These are phyloP conservation scores for Drechmeria coniospora DNA, from an alignment of 2,329 filamentous ascomycete genomes.

Conservation along the genomic window DNA sequence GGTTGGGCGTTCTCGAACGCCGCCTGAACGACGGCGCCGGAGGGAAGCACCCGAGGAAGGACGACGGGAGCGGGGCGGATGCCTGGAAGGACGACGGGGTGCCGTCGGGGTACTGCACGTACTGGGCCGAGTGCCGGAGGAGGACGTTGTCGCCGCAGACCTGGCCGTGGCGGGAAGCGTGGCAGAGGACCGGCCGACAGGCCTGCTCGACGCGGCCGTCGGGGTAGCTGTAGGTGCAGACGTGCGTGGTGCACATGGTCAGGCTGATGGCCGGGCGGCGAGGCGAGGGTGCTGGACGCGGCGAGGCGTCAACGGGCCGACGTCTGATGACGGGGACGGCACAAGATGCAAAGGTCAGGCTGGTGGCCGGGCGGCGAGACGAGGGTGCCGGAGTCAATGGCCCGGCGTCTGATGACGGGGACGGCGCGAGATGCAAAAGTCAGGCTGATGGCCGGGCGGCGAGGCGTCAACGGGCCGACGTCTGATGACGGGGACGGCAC, in stretches of 20 bases:
- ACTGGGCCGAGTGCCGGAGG: constrained; percentile 25
- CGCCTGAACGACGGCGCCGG: constrained; percentile 25
- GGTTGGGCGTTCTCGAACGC: constrained; percentile 14
- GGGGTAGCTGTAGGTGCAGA: constrained; percentile 30
- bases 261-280: constrained; percentile 7
- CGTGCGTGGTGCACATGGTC: constrained; percentile 35
- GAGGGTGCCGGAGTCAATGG: too few relatives aligned
- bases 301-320: too few relatives aligned
- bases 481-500: too few relatives aligned
- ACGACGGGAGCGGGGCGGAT: constrained; percentile 9
- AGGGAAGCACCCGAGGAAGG: constrained; percentile 19
- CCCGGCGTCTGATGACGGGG: too few relatives aligned
- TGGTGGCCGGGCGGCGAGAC: too few relatives aligned
- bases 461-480: too few relatives aligned
- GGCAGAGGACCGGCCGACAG: constrained; percentile 22
- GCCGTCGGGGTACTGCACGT: constrained; percentile 15
- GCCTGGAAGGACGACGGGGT: constrained; percentile 14
- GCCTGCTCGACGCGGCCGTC: constrained; percentile 23
- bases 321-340: too few relatives aligned
- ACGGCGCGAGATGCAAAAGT: too few relatives aligned
- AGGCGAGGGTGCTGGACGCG: too few relatives aligned
- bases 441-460: too few relatives aligned
- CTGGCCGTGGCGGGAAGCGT: constrained; percentile 20
- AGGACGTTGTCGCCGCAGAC: constrained; percentile 26
- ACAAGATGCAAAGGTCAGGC: too few relatives aligned